Evolutionary conservation across 2,329 filamentous ascomycete species (phyloP).

Genomic region (Hypoxylon sp.): DNA sequence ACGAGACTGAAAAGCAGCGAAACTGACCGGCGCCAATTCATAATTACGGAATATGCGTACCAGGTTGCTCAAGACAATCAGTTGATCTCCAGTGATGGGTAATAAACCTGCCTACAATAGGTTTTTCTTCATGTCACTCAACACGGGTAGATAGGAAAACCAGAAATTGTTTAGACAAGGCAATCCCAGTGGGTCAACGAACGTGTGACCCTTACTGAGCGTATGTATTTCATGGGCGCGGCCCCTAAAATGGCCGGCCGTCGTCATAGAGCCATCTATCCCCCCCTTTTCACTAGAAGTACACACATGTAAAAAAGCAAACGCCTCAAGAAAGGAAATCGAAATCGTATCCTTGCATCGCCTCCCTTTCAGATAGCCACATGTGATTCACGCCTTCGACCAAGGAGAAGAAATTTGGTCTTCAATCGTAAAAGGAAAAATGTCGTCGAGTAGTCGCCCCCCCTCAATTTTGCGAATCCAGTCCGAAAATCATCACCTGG

Average conservation of each 20-base stretch:
- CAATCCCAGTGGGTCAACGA: constrained; percentile 32
- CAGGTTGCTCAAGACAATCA: not conserved
- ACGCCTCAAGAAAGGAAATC: constrained; percentile 3
- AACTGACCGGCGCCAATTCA: not conserved
- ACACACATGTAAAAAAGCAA: constrained; percentile 17
- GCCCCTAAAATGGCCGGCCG: constrained; percentile 1
- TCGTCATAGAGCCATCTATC: not conserved
- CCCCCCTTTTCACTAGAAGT: constrained; percentile 24
- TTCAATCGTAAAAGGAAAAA: not conserved
- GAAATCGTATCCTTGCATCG: not conserved
- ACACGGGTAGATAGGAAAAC: not conserved
- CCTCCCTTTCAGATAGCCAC: constrained; percentile 8
- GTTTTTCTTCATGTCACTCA: constrained; percentile 9
- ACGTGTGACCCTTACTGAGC: constrained; percentile 35
- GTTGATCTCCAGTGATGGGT: not conserved
- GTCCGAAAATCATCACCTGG: not conserved
- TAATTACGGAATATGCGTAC: not conserved
- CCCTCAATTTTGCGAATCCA: not conserved
- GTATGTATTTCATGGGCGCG: constrained; percentile 24
- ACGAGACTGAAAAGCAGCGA: not conserved
- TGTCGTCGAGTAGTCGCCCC: not conserved
- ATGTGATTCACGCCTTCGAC: constrained; percentile 3
- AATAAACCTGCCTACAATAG: not conserved
- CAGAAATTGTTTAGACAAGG: not conserved
- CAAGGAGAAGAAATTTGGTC: not conserved